Percentiles rank a stretch among this genome's conserved stretches.
These are phyloP conservation scores for Tricholoma matsutake DNA, from an alignment of 768 basidiomycete genomes.

Conservation along the genomic window DNA sequence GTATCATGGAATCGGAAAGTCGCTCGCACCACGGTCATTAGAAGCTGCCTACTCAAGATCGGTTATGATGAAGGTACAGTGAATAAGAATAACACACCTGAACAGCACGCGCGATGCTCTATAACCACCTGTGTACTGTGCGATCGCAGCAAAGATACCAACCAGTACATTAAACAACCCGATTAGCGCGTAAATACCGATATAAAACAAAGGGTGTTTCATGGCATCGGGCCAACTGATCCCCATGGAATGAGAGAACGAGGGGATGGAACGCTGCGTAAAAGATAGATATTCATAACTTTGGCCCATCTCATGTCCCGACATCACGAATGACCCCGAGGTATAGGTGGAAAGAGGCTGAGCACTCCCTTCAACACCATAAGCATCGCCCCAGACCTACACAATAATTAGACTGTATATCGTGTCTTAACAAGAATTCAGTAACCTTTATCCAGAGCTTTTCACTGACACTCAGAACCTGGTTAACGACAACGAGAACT, in stretches of 20 bases:
- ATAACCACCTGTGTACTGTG: slow-evolving; percentile 60
- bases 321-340: no score
- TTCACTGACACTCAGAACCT: slow-evolving; percentile 53
- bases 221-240: slow-evolving; percentile 46
- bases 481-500: slow-evolving; percentile 43
- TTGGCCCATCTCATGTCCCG: no score
- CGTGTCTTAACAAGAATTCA: no score
- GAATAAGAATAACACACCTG: slow-evolving; percentile 33
- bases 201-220: slow-evolving; percentile 67
- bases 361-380: slow-evolving; percentile 31
- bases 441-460: slow-evolving; percentile 76
- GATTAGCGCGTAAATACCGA: slow-evolving; percentile 63
- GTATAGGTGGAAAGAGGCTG: no score
- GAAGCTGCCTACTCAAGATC: slow-evolving; percentile 37
- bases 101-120: slow-evolving; percentile 46
- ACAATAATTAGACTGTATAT: background rate
- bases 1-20: slow-evolving; percentile 85
- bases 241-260: no score
- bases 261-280: background rate
- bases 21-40: slow-evolving; percentile 70
- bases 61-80: background rate
- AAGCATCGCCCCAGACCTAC: slow-evolving; percentile 68
- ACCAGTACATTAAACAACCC: slow-evolving; percentile 47
- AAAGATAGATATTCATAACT: no score
- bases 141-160: slow-evolving; percentile 41